phyloP scores from a whole-genome alignment of 2,329 filamentous ascomycete genomes.

The Ceratocystis smalleyi region DNA sequence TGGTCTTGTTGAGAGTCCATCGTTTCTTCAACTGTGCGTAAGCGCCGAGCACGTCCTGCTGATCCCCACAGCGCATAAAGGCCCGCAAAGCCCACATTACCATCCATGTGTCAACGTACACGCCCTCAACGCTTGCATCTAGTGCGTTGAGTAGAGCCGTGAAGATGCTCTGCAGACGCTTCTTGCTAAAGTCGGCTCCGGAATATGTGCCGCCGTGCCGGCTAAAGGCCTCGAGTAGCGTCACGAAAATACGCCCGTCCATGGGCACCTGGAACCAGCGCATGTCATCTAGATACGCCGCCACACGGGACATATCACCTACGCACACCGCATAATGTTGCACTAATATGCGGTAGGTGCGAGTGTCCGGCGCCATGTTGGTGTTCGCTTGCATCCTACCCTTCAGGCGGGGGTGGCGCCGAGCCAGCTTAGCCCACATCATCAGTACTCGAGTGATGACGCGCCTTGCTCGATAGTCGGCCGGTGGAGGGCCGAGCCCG shows the following conservation, averaged over 20 bases:
- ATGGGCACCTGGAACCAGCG: constrained; percentile 48
- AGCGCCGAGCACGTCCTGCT: constrained; percentile 36
- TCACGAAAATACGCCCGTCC: constrained; percentile 61
- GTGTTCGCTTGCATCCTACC: constrained; percentile 29
- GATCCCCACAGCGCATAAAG: constrained; percentile 43
- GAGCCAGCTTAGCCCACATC: constrained; percentile 41
- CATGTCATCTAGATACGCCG: constrained; percentile 68
- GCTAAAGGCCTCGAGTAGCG: constrained; percentile 70
- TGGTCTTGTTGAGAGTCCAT: constrained; percentile 35
- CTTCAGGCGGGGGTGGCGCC: constrained; percentile 19
- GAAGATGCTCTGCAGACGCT: constrained; percentile 54
- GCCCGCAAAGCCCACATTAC: constrained; percentile 46
- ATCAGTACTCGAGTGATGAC: constrained; percentile 40
- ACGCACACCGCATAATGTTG: constrained; percentile 52
- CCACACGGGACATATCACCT: constrained; percentile 58
- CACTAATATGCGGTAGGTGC: constrained; percentile 67
- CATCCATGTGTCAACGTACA: constrained; percentile 45
- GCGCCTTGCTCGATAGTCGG: constrained; percentile 32
- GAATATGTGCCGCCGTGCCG: constrained; percentile 33
- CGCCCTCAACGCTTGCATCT: constrained; percentile 30
- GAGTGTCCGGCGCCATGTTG: constrained; percentile 51
- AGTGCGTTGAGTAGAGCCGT: constrained; percentile 43
- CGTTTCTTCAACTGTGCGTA: constrained; percentile 36
- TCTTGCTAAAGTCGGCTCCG: constrained; percentile 51
- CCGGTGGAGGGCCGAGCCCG: constrained; percentile 19